phyloP scores from a whole-genome alignment of 169 alveolate species.

The Plasmodium cynomolgi region DNA sequence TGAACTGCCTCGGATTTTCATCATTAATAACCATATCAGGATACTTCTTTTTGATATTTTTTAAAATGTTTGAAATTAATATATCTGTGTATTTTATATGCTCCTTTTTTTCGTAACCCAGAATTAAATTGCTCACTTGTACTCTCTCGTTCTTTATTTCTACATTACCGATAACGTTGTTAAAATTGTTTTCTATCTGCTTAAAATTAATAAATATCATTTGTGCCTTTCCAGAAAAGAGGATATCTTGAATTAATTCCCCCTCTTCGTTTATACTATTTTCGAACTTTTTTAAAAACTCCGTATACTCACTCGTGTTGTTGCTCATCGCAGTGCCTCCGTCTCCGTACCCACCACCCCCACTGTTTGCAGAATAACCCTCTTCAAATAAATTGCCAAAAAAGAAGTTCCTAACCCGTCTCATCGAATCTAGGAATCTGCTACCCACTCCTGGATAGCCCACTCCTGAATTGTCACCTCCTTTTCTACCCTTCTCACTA shows the following conservation, averaged over 20 bases:
- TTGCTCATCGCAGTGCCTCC: not conserved
- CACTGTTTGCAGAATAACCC: not conserved
- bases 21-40: conserved; percentile 71
- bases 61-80: conserved; percentile 55
- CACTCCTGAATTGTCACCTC: not conserved
- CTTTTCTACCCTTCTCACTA: conserved; percentile 11
- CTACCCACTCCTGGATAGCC: not conserved
- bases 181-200: conserved; percentile 61
- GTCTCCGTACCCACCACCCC: not conserved
- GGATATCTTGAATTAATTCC: conserved; percentile 60
- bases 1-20: conserved; percentile 60
- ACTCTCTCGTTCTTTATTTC: conserved; percentile 58
- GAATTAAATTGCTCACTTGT: conserved; percentile 53
- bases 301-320: conserved; percentile 63
- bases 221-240: conserved; percentile 66
- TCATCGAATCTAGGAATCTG: conserved; percentile 2
- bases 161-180: conserved; percentile 48
- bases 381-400: conserved; percentile 3
- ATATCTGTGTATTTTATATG: conserved; percentile 70
- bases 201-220: conserved; percentile 73
- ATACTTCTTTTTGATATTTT: conserved; percentile 66
- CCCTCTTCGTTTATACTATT: conserved; percentile 73
- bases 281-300: conserved; percentile 65
- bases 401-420: conserved; percentile 3
- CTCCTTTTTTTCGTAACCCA: conserved; percentile 67